Evolutionary conservation across 306 rosid genomes (phyloP).

Genomic region (Casuarina cunninghamiana): DNA sequence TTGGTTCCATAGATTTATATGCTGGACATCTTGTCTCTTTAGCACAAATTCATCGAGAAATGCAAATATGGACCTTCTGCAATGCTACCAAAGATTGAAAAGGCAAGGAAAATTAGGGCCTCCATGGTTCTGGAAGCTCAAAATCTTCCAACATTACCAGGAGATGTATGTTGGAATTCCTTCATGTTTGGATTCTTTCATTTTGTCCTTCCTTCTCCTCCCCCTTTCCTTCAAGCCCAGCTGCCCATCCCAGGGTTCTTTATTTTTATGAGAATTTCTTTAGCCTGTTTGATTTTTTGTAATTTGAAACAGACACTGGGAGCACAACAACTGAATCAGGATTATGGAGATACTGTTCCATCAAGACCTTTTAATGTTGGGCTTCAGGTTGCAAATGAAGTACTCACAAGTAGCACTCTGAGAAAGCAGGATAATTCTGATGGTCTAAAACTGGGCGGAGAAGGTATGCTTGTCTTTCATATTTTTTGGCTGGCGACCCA

Average conservation of each 20-base stretch:
- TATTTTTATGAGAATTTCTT: too few relatives aligned
- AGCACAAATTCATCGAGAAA: constrained; percentile 97
- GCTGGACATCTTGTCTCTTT: background rate
- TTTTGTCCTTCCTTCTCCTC: background rate
- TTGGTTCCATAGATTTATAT: background rate
- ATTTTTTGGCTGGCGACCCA: constrained; percentile 11
- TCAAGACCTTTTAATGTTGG: constrained; percentile 56
- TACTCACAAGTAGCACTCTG: constrained; percentile 42
- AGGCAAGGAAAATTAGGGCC: constrained; percentile 78
- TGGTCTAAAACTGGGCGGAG: constrained; percentile 45
- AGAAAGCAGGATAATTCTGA: constrained; percentile 45
- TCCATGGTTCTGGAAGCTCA: constrained; percentile 79
- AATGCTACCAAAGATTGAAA: constrained; percentile 78
- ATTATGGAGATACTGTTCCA: constrained; percentile 88
- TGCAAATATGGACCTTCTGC: constrained; percentile 80
- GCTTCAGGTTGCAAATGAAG: constrained; percentile 45
- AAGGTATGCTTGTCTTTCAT: constrained; percentile 58
- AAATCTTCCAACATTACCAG: constrained; percentile 54
- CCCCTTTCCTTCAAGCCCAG: background rate
- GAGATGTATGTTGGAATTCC: constrained; percentile 53
- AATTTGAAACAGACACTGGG: constrained; percentile 50
- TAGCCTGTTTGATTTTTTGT: constrained; percentile 17
- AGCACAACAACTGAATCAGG: constrained; percentile 57
- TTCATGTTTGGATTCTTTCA: background rate
- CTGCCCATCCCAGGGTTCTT: background rate